Evolutionary conservation across 768 basidiomycete species (phyloP).

Genomic region (Clitopilus passeckerianus): DNA sequence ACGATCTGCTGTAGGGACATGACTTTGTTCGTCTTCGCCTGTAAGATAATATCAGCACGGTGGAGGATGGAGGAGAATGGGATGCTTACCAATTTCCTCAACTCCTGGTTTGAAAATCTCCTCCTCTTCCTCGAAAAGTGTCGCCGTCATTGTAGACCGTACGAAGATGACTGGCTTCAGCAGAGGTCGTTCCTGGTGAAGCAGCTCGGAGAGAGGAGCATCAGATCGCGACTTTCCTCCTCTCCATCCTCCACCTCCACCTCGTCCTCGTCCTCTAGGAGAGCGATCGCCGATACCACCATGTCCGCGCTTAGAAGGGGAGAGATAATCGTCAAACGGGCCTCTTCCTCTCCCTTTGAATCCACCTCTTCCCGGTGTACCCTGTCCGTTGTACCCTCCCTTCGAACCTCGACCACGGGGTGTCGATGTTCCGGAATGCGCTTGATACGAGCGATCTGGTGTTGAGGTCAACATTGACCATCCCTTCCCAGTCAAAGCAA

Average conservation of each 20-base stretch:
- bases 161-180: constrained; percentile 71
- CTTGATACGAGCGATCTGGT: constrained; percentile 7
- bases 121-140: constrained; percentile 52
- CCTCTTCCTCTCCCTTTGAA: constrained; percentile 13
- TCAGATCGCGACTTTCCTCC: constrained; percentile 29
- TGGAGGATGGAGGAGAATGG: neutral
- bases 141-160: constrained; percentile 45
- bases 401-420: constrained; percentile 11
- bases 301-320: constrained; percentile 13
- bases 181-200: constrained; percentile 54
- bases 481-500: constrained; percentile 1
- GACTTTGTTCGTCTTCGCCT: constrained; percentile 47
- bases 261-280: constrained; percentile 11
- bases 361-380: constrained; percentile 5
- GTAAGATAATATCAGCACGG: neutral
- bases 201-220: constrained; percentile 48
- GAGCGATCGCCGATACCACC: constrained; percentile 13
- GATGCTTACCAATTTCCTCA: constrained; percentile 45
- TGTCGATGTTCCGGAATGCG: constrained; percentile 12
- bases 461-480: constrained; percentile 6
- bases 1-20: constrained; percentile 67
- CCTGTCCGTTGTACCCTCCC: constrained; percentile 15
- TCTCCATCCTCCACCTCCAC: constrained; percentile 13
- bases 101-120: constrained; percentile 53
- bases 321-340: constrained; percentile 1